A percentile compares a stretch with the other conserved stretches of the same genome.
These are phyloP conservation scores for Sapria himalayana DNA, from an alignment of 345 rosid species.

Conservation along the genomic window DNA sequence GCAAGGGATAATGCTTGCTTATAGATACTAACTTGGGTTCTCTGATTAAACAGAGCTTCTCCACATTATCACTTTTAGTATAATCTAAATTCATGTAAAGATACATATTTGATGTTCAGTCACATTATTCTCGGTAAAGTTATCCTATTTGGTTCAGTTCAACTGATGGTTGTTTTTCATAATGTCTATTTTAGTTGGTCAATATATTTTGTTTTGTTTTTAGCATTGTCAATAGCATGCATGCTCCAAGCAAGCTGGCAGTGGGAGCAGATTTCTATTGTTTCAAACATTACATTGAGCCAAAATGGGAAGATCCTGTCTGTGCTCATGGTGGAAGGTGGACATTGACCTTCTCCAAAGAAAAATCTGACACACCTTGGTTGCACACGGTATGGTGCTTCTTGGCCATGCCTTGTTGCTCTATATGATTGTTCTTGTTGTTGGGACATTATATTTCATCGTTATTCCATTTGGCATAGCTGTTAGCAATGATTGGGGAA, in stretches of 20 bases:
- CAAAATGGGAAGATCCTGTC: constrained; percentile 95
- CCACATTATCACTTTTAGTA: too few relatives aligned
- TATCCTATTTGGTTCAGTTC: too few relatives aligned
- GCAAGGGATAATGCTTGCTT: too few relatives aligned
- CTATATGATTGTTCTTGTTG: constrained; percentile 15
- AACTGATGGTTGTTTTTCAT: neutral
- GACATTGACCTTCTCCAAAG: constrained; percentile 31
- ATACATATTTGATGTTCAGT: too few relatives aligned
- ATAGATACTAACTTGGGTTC: too few relatives aligned
- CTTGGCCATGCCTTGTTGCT: constrained; percentile 4
- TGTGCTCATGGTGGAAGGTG: constrained; percentile 94
- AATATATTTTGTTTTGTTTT: constrained; percentile 4
- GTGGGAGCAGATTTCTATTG: constrained; percentile 54
- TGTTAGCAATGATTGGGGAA: constrained; percentile 72
- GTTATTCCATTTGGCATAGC: constrained; percentile 1
- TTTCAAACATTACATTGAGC: constrained; percentile 73
- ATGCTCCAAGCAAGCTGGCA: constrained; percentile 51
- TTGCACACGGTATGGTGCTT: constrained; percentile 49
- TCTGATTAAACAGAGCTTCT: too few relatives aligned
- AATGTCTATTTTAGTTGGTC: neutral
- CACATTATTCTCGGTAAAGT: too few relatives aligned
- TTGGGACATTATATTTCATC: too few relatives aligned
- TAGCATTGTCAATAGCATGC: constrained; percentile 65
- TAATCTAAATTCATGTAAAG: too few relatives aligned
- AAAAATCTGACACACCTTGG: constrained; percentile 59